phyloP scores from a whole-genome alignment of 345 rosid genomes.

The Passiflora organensis region DNA sequence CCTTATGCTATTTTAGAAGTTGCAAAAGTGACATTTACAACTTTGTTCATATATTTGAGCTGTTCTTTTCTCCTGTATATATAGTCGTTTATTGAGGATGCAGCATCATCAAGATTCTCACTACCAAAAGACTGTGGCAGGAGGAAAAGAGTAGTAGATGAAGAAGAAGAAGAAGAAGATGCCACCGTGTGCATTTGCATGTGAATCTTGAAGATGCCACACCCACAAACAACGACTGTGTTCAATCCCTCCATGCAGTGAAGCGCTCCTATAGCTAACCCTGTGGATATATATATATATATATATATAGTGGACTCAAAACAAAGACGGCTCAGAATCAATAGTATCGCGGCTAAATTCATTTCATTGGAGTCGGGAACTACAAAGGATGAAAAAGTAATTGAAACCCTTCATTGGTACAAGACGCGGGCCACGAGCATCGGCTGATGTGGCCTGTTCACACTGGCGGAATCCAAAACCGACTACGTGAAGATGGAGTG shows the following conservation, averaged over 20 bases:
- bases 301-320: not conserved
- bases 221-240: conserved; percentile 67
- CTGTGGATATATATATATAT: not conserved
- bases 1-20: not conserved
- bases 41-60: not conserved
- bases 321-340: no score
- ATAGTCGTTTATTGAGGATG: conserved; percentile 85
- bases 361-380: not conserved
- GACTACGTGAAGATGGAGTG: conserved; percentile 19
- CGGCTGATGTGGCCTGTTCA: conserved; percentile 27
- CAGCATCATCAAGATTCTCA: conserved; percentile 99
- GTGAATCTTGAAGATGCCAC: conserved; percentile 99
- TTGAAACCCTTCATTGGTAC: not conserved
- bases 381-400: not conserved
- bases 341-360: not conserved
- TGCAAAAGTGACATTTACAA: not conserved
- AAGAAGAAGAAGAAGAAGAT: no score
- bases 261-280: conserved; percentile 5
- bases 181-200: conserved; percentile 36
- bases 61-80: not conserved
- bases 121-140: conserved; percentile 27
- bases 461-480: conserved; percentile 22
- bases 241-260: conserved; percentile 14
- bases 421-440: conserved; percentile 12
- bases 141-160: conserved; percentile 2